Evolutionary conservation across 306 rosid genomes (phyloP).

Genomic region (Amphicarpaea edgeworthii): DNA sequence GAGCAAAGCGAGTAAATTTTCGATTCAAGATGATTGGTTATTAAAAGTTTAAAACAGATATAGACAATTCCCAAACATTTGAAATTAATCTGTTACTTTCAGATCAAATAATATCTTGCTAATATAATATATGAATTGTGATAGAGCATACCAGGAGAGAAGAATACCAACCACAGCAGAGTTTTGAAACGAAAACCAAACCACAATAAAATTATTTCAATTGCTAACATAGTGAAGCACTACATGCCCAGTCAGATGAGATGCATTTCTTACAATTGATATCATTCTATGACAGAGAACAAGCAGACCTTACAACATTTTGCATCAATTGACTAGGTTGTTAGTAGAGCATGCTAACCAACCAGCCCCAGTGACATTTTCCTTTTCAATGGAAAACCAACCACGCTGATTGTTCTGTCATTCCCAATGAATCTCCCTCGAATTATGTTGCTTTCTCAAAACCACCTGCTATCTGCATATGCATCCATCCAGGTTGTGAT

Average conservation of each 20-base stretch:
- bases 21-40: too few relatives aligned
- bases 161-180: background rate
- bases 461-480: constrained; percentile 87
- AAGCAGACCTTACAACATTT: constrained; percentile 32
- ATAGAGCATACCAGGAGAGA: constrained; percentile 36
- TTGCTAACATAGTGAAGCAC: constrained; percentile 36
- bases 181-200: constrained; percentile 36
- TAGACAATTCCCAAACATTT: too few relatives aligned
- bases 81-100: background rate
- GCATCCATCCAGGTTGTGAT: constrained; percentile 82
- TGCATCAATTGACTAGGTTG: constrained; percentile 53
- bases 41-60: background rate
- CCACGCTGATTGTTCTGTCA: constrained; percentile 36
- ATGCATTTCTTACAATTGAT: constrained; percentile 51
- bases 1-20: too few relatives aligned
- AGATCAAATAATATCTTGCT: constrained; percentile 32
- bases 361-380: constrained; percentile 1
- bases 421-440: constrained; percentile 19
- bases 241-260: constrained; percentile 37
- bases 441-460: constrained; percentile 69
- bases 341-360: constrained; percentile 42
- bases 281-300: constrained; percentile 47
- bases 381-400: constrained; percentile 38
- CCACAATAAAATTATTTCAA: constrained; percentile 44
- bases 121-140: constrained; percentile 36